These are phyloP conservation scores for Aspergillus udagawae DNA, from an alignment of 2,329 filamentous ascomycete genomes.

Conservation along the genomic window DNA sequence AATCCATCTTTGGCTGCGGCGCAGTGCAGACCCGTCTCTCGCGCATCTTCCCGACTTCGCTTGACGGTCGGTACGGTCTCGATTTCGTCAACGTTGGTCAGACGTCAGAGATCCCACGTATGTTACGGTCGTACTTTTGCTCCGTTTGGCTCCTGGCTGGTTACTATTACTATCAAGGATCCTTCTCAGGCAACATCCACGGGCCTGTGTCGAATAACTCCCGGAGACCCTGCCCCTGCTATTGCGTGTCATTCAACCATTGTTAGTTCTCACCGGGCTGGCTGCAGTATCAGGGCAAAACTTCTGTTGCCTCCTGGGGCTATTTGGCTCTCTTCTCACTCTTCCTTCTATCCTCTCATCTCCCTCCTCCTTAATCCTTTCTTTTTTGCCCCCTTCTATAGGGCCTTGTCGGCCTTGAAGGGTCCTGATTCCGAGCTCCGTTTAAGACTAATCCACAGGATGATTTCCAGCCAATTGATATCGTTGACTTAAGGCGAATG, in stretches of 20 bases:
- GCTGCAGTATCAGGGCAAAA: background rate
- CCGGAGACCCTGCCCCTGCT: background rate
- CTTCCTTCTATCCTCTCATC: background rate
- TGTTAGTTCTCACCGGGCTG: background rate
- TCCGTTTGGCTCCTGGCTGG: constrained; percentile 2
- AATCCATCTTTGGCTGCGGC: background rate
- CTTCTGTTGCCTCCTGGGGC: background rate
- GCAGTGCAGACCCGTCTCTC: background rate
- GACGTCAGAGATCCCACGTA: constrained; percentile 3
- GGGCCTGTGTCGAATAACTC: background rate
- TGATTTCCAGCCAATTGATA: background rate
- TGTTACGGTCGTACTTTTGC: background rate
- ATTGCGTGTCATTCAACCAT: background rate
- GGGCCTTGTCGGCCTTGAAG: background rate
- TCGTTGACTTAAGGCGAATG: background rate
- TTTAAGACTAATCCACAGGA: background rate
- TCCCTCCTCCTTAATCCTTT: background rate
- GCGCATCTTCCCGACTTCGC: background rate
- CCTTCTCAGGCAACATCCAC: background rate
- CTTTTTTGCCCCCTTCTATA: background rate
- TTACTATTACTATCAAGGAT: background rate
- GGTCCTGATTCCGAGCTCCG: background rate
- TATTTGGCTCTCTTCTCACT: background rate
- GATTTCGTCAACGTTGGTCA: constrained; percentile 4
- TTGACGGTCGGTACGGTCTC: background rate